A percentile compares a stretch with the other conserved stretches of the same genome.
phyloP scores from a whole-genome alignment of 1,284 basidiomycete genomes.

The Ganoderma meredithae region DNA sequence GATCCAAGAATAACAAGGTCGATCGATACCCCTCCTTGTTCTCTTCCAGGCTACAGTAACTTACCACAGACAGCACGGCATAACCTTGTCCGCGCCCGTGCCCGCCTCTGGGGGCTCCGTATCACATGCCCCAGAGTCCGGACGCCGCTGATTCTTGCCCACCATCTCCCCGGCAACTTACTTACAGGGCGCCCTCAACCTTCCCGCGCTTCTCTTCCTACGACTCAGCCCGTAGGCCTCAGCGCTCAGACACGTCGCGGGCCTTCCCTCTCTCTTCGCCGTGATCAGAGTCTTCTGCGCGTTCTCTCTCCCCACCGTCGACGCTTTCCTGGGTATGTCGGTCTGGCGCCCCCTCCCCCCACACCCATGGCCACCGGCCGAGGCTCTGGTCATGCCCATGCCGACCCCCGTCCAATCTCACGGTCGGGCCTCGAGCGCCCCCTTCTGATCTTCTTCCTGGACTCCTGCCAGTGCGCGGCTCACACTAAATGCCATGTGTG shows the following conservation, averaged over 20 bases:
- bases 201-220: neutral
- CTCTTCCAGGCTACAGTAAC: neutral
- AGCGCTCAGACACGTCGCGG: too few relatives aligned
- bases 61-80: neutral
- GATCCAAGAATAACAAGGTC: neutral
- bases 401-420: neutral
- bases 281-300: neutral
- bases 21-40: neutral
- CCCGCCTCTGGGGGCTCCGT: neutral
- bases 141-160: neutral
- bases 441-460: neutral
- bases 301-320: neutral
- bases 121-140: neutral
- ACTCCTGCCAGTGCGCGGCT: too few relatives aligned
- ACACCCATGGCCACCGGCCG: neutral
- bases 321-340: neutral
- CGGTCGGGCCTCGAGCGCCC: constrained; percentile 1
- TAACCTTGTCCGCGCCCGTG: neutral
- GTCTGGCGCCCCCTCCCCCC: neutral
- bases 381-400: neutral
- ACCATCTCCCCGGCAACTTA: neutral
- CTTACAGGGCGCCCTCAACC: neutral
- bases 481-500: too few relatives aligned
- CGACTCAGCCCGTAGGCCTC: neutral
- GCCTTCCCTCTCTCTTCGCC: too few relatives aligned